Conservation (phyloP, 2,329 filamentous ascomycete species). For the Alternaria atra region DNA sequence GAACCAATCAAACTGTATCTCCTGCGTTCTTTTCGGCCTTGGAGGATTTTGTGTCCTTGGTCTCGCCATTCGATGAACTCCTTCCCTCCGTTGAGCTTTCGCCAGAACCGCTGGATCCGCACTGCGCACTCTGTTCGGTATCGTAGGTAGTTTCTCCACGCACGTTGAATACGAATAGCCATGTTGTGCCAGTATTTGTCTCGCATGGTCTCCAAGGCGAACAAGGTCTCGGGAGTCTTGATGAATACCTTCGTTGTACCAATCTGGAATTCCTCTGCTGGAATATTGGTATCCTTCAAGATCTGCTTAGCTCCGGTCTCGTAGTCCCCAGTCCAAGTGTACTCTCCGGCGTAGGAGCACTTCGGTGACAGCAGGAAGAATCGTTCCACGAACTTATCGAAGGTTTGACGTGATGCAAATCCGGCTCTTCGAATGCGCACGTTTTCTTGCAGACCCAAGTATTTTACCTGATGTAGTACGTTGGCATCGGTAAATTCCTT, state of each 20-base stretch:
- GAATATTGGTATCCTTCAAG: slow-evolving; percentile 94
- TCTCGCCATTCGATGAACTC: slow-evolving; percentile 90
- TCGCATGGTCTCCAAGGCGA: slow-evolving; percentile 96
- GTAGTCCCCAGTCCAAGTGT: slow-evolving; percentile 91
- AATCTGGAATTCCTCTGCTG: slow-evolving; percentile 94
- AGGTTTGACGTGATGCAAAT: slow-evolving; percentile 95
- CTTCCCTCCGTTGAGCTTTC: slow-evolving; percentile 88
- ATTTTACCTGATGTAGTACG: slow-evolving; percentile 98
- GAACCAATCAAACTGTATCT: slow-evolving; percentile 92
- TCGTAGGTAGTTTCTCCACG: slow-evolving; percentile 94
- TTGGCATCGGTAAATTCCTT: slow-evolving; percentile 91
- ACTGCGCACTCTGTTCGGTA: slow-evolving; percentile 93
- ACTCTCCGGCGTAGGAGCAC: slow-evolving; percentile 95
- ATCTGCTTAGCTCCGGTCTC: slow-evolving; percentile 91
- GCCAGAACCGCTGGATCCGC: slow-evolving; percentile 94
- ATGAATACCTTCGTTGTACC: slow-evolving; percentile 97
- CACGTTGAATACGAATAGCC: slow-evolving; percentile 95
- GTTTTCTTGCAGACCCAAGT: slow-evolving; percentile 98
- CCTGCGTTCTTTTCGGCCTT: slow-evolving; percentile 87
- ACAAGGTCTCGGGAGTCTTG: slow-evolving; percentile 96
- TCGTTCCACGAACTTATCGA: slow-evolving; percentile 97
- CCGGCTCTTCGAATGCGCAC: slow-evolving; percentile 95
- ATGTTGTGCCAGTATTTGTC: slow-evolving; percentile 99
- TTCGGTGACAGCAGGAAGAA: slow-evolving; percentile 96
- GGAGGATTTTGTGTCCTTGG: slow-evolving; percentile 82